Base-by-base conservation (phyloP, 306 rosid genomes). In the Lathyrus tuberosus region DNA sequence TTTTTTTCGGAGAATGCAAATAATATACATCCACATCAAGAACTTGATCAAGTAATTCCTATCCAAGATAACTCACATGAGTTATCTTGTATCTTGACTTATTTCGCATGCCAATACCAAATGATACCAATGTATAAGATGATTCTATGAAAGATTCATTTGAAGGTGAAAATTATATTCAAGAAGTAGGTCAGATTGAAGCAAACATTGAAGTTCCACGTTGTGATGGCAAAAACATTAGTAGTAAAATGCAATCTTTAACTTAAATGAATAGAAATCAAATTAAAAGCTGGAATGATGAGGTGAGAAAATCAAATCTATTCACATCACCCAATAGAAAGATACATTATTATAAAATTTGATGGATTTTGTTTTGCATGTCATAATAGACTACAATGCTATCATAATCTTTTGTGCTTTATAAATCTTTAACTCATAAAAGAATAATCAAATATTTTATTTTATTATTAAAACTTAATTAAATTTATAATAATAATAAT, bases 1-100 rank as follows among this genome's bases (percentile, higher is more conserved):
- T 63, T 51, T 70, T 65, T 77, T 10, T 66, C 81, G 5, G 89
- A 79, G 73, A 81, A 80, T 71, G 92, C 65, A 67, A 78, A 74
- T 28, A 77, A 78, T 62, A 73, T 42, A 31, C 14, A 24, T 76
- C 40, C 86, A 44, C 54, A 70, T 49, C 86, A 86, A 76, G 85
- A 71, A 53, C 64, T n/a, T 35, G 40, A 35, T 35, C 7, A 35
- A 7, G 40, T 35, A 1, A 35, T 35, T 35, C 3, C 40, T 1
- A 35, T 10, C 10, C 3, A 35, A 35, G 40, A 35, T 35, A 7
- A 35, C 40, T 35, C 40, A 7, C 40, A 2, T 35, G 40, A 31
- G 22, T 20, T 20, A 20, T 0, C 6, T 31, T 31, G 4, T 31
- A 30, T 4, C 33, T 15, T 15, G 53, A 47, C 16, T 48, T 48